phyloP scores from a whole-genome alignment of 129 eudicot genomes.

The Flaveria brownii region DNA sequence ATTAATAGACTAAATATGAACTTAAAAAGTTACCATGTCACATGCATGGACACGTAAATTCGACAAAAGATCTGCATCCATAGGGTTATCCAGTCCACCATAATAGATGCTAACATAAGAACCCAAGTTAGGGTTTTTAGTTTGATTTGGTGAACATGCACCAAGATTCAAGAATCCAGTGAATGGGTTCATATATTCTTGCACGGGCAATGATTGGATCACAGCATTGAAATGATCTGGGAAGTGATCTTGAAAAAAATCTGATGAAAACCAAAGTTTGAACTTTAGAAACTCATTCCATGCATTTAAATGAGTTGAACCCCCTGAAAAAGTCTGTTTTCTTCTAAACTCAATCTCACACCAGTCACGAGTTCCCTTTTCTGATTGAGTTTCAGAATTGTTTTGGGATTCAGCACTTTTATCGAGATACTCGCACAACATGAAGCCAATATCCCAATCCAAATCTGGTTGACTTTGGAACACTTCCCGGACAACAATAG shows the following conservation, averaged over 20 bases:
- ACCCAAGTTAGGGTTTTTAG: constrained; percentile 49
- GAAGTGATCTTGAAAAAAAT: constrained; percentile 57
- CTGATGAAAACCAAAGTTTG: constrained; percentile 58
- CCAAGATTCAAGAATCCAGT: constrained; percentile 64
- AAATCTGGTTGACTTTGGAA: constrained; percentile 36
- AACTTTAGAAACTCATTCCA: constrained; percentile 48
- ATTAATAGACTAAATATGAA: background rate
- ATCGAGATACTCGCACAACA: constrained; percentile 59
- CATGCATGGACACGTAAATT: constrained; percentile 45
- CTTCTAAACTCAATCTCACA: constrained; percentile 53
- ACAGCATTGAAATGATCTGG: constrained; percentile 49
- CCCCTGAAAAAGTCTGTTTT: constrained; percentile 52
- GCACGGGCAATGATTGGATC: constrained; percentile 55
- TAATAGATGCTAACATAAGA: constrained; percentile 58
- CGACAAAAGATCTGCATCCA: constrained; percentile 46
- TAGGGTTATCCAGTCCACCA: constrained; percentile 56
- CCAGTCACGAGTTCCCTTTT: constrained; percentile 43
- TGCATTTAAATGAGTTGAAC: constrained; percentile 40
- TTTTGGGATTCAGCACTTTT: constrained; percentile 36
- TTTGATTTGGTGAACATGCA: constrained; percentile 43
- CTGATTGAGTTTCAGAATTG: constrained; percentile 8
- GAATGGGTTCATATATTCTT: constrained; percentile 59
- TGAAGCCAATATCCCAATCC: constrained; percentile 68
- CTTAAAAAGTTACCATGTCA: constrained; percentile 53
- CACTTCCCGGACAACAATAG: constrained; percentile 55